Conservation (phyloP, 768 basidiomycete species). For the Auriculariales sp. region DNA sequence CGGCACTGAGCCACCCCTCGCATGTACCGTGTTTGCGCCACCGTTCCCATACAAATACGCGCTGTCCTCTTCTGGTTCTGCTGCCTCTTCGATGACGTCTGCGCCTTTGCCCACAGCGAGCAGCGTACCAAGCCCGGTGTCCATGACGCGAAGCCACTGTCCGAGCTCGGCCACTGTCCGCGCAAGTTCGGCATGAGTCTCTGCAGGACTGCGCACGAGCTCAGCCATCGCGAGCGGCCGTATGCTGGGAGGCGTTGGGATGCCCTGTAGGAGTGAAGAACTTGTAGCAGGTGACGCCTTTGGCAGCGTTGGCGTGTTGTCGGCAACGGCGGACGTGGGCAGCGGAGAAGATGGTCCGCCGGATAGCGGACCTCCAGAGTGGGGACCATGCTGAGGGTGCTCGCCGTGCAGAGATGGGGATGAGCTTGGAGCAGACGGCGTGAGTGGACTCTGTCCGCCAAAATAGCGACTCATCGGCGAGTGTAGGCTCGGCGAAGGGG, state of each 20-base stretch:
- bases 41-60: no score
- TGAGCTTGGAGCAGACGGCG: neutral
- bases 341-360: neutral
- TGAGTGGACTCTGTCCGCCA: constrained; percentile 4
- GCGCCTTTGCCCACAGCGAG: constrained; percentile 27
- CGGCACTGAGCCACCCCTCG: no score
- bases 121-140: constrained; percentile 53
- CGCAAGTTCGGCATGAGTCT: constrained; percentile 55
- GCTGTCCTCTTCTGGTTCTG: neutral
- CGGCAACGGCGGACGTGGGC: neutral
- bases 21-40: no score
- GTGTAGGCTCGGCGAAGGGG: constrained; percentile 51
- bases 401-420: no score
- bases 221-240: constrained; percentile 56
- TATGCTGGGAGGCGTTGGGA: constrained; percentile 20
- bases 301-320: neutral
- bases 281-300: neutral
- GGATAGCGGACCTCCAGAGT: neutral
- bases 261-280: no score
- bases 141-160: constrained; percentile 62
- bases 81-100: neutral
- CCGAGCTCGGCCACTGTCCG: constrained; percentile 60
- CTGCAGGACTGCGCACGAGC: constrained; percentile 37
- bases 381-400: constrained; percentile 1
- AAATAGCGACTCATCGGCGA: constrained; percentile 23